Evolutionary conservation across 129 eudicot genomes (phyloP).

Genomic region (Tagetes erecta): DNA sequence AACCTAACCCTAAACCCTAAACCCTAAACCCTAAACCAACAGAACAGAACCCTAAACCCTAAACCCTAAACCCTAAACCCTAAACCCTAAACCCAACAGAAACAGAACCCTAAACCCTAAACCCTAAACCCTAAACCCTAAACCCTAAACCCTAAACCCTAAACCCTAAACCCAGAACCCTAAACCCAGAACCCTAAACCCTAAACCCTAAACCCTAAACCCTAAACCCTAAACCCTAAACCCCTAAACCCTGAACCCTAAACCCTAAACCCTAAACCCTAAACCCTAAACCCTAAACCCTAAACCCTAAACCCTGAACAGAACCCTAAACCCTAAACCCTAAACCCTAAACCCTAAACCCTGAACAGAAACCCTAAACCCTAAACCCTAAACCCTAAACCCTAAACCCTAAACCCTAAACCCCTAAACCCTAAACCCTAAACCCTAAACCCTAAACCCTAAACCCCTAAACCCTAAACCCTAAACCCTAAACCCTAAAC

Average conservation of each 20-base stretch:
- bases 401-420: slow-evolving; percentile 15
- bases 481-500: neutral
- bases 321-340: slow-evolving; percentile 5
- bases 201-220: slow-evolving; percentile 9
- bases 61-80: slow-evolving; percentile 9
- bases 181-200: neutral
- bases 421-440: neutral
- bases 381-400: neutral
- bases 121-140: slow-evolving; percentile 9
- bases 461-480: neutral
- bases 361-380: too few relatives aligned
- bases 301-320: too few relatives aligned
- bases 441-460: neutral
- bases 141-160: slow-evolving; percentile 9
- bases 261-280: slow-evolving; percentile 10
- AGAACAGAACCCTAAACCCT: neutral
- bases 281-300: slow-evolving; percentile 8
- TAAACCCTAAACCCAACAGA: neutral
- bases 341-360: too few relatives aligned
- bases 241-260: too few relatives aligned
- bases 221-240: slow-evolving; percentile 9
- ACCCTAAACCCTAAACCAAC: slow-evolving; percentile 1
- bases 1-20: neutral
- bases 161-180: neutral
- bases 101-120: neutral